Evolutionary conservation across 345 rosid genomes (phyloP), one percentile per base, ranked within the genome.

Genomic region (Syzygium aqueum): DNA sequence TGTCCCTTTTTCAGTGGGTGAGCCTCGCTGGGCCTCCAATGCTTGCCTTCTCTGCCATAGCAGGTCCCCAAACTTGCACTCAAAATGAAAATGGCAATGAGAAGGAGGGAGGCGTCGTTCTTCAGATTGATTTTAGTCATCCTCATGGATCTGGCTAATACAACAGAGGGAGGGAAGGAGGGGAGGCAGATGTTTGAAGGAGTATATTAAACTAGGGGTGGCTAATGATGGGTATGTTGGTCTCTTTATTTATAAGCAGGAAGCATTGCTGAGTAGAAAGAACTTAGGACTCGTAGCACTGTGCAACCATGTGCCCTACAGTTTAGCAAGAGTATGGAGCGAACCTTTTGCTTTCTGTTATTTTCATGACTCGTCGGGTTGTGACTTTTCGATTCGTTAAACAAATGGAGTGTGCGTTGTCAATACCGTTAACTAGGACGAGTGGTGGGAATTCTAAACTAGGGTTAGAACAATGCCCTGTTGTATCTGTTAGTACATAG

Each of bases 1-100:
- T 73, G 25, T 33, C 80, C 80, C 13, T 73, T 33, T 33, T 73
- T 33, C 25, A 77, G 50, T n/a, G 1, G 59, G 43, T 17, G n/a
- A 77, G 43, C 51, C 84, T 51, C 84, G 54, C 87, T 89, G 88
- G 53, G 84, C 78, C 86, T 86, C 94, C 91, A 90, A 22, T 84
- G 88, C 85, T 89, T 92, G 90, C 90, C 90, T 87, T 91, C 89
- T 86, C 95, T 94, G 65, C 94, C 95, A 37, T 88, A 89, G 89
- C 94, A 92, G 51, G 90, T 88, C 84, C 87, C 89, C 53, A 92
- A 87, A 73, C 90, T 89, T 5, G 87, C 85, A 77, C 89, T 88
- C 88, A 86, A 84, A 57, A 93, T 61, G 82, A 90, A 89, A 82
- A 92, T 25, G 86, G 88, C 89, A 59, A 90, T 82, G 85, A 91